Conservation (phyloP, 371 early-diverging fungal species). For the Smittium mucronatum region DNA sequence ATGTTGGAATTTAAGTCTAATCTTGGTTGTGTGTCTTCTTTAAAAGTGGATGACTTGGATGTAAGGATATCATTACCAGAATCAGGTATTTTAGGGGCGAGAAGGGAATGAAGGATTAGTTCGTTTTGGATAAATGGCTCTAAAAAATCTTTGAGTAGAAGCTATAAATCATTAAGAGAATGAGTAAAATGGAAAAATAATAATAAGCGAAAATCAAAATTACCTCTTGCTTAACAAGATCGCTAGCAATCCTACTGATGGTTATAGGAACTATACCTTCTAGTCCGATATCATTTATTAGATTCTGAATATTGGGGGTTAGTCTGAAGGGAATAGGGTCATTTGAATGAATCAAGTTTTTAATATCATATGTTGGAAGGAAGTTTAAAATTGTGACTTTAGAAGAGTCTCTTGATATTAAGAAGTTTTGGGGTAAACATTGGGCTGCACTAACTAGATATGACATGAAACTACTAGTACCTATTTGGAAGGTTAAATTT, state of each 20-base stretch:
- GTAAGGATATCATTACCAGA: not conserved
- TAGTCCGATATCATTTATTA: slow-evolving; percentile 80
- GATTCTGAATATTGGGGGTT: slow-evolving; percentile 90
- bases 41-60: not conserved
- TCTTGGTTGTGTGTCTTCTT: not conserved
- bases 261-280: slow-evolving; percentile 72
- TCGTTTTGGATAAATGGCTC: slow-evolving; percentile 4
- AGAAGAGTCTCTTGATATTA: slow-evolving; percentile 46
- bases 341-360: slow-evolving; percentile 34
- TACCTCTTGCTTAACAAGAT: not conserved
- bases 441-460: slow-evolving; percentile 76
- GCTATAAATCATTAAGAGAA: not conserved
- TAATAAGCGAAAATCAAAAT: not conserved
- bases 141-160: not conserved
- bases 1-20: not conserved
- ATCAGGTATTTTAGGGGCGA: not conserved
- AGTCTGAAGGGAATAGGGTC: slow-evolving; percentile 94
- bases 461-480: slow-evolving; percentile 75
- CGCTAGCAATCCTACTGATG: not conserved
- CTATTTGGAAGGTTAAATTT: slow-evolving; percentile 81
- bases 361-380: slow-evolving; percentile 20
- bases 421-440: slow-evolving; percentile 73
- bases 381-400: slow-evolving; percentile 25
- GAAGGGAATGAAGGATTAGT: not conserved
- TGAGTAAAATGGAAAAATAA: not conserved